Base-by-base conservation (phyloP, 2,329 filamentous ascomycete species). In the Xenosphaeropsis pyriputrescens region DNA sequence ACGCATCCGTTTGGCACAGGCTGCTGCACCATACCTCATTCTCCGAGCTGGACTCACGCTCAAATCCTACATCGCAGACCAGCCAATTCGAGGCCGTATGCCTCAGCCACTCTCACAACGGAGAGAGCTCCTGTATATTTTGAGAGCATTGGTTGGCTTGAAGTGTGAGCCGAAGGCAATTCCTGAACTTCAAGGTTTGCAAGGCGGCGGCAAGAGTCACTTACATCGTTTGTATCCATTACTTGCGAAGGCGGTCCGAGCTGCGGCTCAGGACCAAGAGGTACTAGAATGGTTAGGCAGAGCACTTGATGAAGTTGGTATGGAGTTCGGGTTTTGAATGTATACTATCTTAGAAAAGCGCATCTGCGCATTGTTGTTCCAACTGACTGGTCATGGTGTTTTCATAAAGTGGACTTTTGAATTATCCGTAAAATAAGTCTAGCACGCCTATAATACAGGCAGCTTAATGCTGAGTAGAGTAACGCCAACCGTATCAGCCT, bases 61-160 rank as follows among this genome's bases (percentile, higher is more conserved):
- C n/a, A 78, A 85, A 39, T 68, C 79, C 1, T 96, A 93, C 53
- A 78, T 93, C 34, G 83, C 86, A 4, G 91, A 98, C 56, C 89
- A 95, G 53, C 88, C 89, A 1, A 64, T 98, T 15, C 71, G 91
- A 12, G 88, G 91, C 0, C 72, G 78, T 36, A 91, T 93, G 76
- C 91, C 91, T 4, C 84, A 91, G 54, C 89, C 89, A 1, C 65
- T 85, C 5, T 79, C 75, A 7, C 84, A 94, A 51, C 72, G 84
- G 32, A 78, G 72, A 43, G 91, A 94, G 53, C 61, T 98, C 9
- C 54, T 82, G 4, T 80, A 83, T 50, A 67, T 88, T 17, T 63
- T 96, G 14, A 60, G 63, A 35, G 64, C 72, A 34, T 63, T 94
- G 26, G 71, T 82, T 2, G 64, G 67, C 14, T 61, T 96, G 41